Evolutionary conservation across 306 rosid genomes (phyloP).

Genomic region (Castanea mollissima): DNA sequence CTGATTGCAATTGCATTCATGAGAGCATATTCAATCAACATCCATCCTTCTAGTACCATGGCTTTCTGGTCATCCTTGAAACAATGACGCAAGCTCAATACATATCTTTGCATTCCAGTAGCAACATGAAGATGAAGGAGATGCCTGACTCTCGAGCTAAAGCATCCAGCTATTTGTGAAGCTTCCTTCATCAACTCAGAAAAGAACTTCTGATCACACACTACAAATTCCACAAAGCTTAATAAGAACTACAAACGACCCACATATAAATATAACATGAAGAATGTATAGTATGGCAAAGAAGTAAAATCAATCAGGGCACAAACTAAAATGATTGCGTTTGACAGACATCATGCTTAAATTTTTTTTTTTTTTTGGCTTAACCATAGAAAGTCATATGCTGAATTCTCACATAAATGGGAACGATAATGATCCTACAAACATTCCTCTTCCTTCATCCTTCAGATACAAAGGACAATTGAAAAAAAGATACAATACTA

Average conservation of each 20-base stretch:
- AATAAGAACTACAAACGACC: neutral
- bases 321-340: neutral
- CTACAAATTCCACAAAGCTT: slow-evolving; percentile 33
- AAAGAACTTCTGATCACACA: slow-evolving; percentile 74
- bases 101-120: slow-evolving; percentile 67
- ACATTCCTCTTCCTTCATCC: neutral
- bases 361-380: no score
- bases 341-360: no score
- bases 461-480: no score
- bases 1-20: slow-evolving; percentile 87
- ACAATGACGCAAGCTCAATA: slow-evolving; percentile 51
- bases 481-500: no score
- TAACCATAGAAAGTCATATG: no score
- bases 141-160: slow-evolving; percentile 67
- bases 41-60: slow-evolving; percentile 64
- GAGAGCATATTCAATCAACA: slow-evolving; percentile 69
- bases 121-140: slow-evolving; percentile 82
- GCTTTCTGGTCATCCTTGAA: slow-evolving; percentile 58
- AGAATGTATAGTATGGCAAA: neutral
- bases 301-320: neutral
- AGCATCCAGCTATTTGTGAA: slow-evolving; percentile 64
- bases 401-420: no score
- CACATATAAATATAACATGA: no score
- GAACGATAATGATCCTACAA: neutral
- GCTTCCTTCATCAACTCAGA: slow-evolving; percentile 84